Conservation (phyloP, 2,329 filamentous ascomycete genomes). For the Talaromyces sp. region DNA sequence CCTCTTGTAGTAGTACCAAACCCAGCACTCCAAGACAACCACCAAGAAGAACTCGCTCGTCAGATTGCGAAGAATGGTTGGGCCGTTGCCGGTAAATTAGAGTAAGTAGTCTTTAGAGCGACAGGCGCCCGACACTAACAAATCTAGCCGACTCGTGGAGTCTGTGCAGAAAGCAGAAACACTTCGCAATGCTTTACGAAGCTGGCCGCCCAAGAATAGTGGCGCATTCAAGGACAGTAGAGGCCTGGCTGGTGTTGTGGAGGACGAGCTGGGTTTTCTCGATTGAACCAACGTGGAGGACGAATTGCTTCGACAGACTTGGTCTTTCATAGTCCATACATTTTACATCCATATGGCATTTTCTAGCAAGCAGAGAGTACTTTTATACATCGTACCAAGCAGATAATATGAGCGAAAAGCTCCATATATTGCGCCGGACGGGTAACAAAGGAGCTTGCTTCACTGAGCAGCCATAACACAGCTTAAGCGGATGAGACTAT, state of each 20-base stretch:
- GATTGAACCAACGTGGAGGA: constrained; percentile 34
- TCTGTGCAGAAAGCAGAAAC: constrained; percentile 50
- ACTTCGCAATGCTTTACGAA: constrained; percentile 40
- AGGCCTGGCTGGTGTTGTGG: constrained; percentile 52
- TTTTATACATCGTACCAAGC: not conserved
- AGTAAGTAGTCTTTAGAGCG: constrained; percentile 44
- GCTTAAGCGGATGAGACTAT: not conserved
- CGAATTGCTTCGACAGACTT: not conserved
- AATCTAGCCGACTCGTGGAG: constrained; percentile 31
- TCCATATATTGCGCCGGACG: not conserved
- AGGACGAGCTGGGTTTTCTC: constrained; percentile 57
- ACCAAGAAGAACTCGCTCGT: constrained; percentile 81
- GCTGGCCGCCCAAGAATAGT: constrained; percentile 52
- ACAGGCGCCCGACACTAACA: not conserved
- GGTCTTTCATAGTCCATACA: not conserved
- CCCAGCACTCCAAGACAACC: constrained; percentile 75
- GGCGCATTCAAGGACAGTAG: constrained; percentile 41
- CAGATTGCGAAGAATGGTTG: constrained; percentile 73
- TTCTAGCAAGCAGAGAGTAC: not conserved
- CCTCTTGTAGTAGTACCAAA: constrained; percentile 91
- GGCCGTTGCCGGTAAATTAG: constrained; percentile 65
- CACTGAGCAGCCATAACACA: not conserved
- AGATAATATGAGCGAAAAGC: not conserved
- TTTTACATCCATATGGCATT: not conserved
- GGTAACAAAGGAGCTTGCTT: not conserved